A percentile compares a stretch with the other conserved stretches of the same genome.
Conservation (phyloP, 192 early-diverging fungal species). For the Podila horticola region DNA sequence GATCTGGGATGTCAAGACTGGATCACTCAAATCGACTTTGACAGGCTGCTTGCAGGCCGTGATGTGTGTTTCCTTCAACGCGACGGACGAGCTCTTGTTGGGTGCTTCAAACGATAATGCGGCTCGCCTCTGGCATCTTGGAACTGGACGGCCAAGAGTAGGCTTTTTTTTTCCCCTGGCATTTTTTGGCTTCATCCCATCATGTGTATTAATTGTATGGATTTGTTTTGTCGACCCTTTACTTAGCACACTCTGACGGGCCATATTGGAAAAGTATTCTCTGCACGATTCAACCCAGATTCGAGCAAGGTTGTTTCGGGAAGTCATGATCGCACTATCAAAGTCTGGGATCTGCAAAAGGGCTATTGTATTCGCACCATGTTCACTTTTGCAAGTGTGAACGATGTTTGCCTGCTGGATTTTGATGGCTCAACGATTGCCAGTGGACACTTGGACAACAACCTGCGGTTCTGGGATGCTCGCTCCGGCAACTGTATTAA, state of each 20-base stretch:
- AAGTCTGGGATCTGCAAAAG: conserved; percentile 93
- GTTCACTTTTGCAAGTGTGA: conserved; percentile 94
- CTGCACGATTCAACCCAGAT: conserved; percentile 86
- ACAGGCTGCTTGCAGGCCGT: conserved; percentile 87
- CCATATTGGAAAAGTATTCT: conserved; percentile 93
- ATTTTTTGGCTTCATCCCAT: neutral
- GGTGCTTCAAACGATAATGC: conserved; percentile 93
- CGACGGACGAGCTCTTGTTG: conserved; percentile 71
- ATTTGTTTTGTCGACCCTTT: neutral
- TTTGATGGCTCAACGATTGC: conserved; percentile 75
- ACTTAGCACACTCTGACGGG: conserved; percentile 90
- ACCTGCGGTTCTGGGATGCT: conserved; percentile 92
- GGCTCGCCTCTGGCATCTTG: conserved; percentile 86
- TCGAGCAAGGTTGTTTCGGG: conserved; percentile 87
- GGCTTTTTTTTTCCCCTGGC: neutral
- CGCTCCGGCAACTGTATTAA: conserved; percentile 80
- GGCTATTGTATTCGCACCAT: conserved; percentile 93
- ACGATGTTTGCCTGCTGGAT: conserved; percentile 87
- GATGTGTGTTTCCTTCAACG: conserved; percentile 84
- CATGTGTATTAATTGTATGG: neutral
- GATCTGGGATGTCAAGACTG: conserved; percentile 80
- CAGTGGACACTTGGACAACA: conserved; percentile 96
- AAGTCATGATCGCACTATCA: conserved; percentile 96
- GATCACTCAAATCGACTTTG: conserved; percentile 68
- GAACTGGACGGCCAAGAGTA: conserved; percentile 79